phyloP scores from a whole-genome alignment of 495 filamentous ascomycete genomes.

The Immersiella caudata region DNA sequence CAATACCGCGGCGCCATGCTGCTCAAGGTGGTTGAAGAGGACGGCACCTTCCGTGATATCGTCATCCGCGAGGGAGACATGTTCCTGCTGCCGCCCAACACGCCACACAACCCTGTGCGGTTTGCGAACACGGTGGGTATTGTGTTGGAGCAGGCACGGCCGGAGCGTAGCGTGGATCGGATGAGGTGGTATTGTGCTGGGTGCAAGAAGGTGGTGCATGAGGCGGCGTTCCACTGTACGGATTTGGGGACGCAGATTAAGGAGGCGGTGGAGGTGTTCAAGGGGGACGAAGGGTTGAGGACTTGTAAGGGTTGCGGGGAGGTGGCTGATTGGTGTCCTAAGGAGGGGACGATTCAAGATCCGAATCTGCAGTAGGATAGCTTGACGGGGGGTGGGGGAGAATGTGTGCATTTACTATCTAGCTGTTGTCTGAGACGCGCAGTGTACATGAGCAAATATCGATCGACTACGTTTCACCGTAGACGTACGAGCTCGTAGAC shows the following conservation, averaged over 20 bases:
- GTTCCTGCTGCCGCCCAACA: constrained; percentile 89
- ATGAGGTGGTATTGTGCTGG: constrained; percentile 88
- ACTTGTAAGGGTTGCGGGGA: constrained; percentile 78
- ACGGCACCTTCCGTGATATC: constrained; percentile 74
- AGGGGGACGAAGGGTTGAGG: constrained; percentile 67
- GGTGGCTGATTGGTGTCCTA: constrained; percentile 61
- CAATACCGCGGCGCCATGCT: constrained; percentile 92
- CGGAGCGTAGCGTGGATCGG: constrained; percentile 67
- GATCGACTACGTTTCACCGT: constrained; percentile 57
- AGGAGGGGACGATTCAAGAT: constrained; percentile 52
- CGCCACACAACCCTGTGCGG: constrained; percentile 76
- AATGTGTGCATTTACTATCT: constrained; percentile 4
- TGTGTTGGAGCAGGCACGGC: constrained; percentile 87
- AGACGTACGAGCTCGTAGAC: constrained; percentile 56
- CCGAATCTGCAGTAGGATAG: constrained; percentile 51
- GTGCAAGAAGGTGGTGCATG: constrained; percentile 76
- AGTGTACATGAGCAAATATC: not conserved
- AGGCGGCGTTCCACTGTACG: constrained; percentile 84
- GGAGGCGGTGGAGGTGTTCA: constrained; percentile 84
- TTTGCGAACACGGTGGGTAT: constrained; percentile 73
- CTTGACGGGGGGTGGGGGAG: constrained; percentile 7
- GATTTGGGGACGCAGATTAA: constrained; percentile 98
- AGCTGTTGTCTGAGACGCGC: not conserved
- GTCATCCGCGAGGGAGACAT: constrained; percentile 90
- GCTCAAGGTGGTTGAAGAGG: constrained; percentile 81